Evolutionary conservation across 2,329 filamentous ascomycete species (phyloP), one percentile per base, ranked within the genome.

Genomic region (Neonectria coccinea): DNA sequence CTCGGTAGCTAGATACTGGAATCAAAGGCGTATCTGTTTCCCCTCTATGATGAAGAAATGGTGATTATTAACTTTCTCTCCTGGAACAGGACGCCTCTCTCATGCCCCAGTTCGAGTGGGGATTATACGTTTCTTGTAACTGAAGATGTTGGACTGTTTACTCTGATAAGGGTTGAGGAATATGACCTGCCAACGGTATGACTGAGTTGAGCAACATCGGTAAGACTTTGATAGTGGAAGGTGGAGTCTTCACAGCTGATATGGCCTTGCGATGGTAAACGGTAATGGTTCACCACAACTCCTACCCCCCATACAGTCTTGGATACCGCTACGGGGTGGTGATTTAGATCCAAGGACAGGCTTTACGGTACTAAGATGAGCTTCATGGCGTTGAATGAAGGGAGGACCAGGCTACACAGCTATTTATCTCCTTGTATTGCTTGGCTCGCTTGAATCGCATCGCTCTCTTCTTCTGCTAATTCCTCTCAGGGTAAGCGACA

Each of bases 1-100:
- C n/a, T 42, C 39, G 27, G 51, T 61, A 60, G 62, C 12, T 42
- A 42, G 39, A 60, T 64, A 48, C 47, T 61, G 41, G 27, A 64
- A 61, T 64, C 51, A 56, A 64, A 16, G 56, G 57, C 62, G 57
- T 64, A 33, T 20, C 11, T 31, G 33, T 55, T 55, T 54, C 27
- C 42, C 50, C 10, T 57, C 27, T 29, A 27, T 18, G n/a, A 50
- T 20, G 10, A 14, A 33, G 20, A 50, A 22, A 42, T 8, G 20
- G 16, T 5, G 14, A 11, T 27, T n/a, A 20, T 31, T 41, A 31
- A 42, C n/a, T 25, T 50, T 29, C 25, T 47, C 25, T 27, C 12
- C 12, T 27, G 7, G 20, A 16, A 16, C 3, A 27, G 14, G 11
- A 27, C 22, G 20, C 9, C 3, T 47, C 6, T n/a, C 14, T 39